These are phyloP conservation scores for Daldinia sp. DNA, from an alignment of 2,329 filamentous ascomycete species.

Conservation along the genomic window DNA sequence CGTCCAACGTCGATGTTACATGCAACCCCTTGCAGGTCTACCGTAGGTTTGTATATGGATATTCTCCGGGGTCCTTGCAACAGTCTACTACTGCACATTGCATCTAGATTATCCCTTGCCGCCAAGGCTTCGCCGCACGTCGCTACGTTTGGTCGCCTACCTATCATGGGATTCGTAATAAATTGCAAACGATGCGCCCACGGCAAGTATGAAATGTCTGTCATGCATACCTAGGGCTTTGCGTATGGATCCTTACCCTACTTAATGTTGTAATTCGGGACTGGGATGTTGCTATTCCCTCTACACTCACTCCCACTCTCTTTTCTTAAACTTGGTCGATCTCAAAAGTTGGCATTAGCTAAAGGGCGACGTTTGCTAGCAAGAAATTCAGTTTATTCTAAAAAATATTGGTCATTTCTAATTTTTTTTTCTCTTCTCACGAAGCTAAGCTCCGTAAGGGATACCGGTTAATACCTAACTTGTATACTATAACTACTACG, in stretches of 20 bases:
- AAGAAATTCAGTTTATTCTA: conserved; percentile 15
- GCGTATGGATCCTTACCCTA: not conserved
- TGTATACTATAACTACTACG: not conserved
- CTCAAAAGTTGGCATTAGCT: conserved; percentile 31
- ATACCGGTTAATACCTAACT: conserved; percentile 1
- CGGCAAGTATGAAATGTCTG: not conserved
- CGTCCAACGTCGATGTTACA: conserved; percentile 28
- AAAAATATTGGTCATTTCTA: conserved; percentile 1
- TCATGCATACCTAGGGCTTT: not conserved
- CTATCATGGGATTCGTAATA: conserved; percentile 16
- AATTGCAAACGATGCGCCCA: conserved; percentile 13
- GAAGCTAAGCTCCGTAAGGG: conserved; percentile 14
- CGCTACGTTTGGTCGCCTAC: conserved; percentile 5
- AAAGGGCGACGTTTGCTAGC: not conserved
- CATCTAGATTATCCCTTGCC: conserved; percentile 37
- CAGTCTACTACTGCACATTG: conserved; percentile 20
- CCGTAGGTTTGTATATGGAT: conserved; percentile 13
- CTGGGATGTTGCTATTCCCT: conserved; percentile 29
- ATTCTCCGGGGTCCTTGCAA: conserved; percentile 29
- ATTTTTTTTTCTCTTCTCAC: conserved; percentile 1
- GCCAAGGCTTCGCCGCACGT: conserved; percentile 27
- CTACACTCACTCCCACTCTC: conserved; percentile 4
- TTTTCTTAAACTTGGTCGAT: not conserved
- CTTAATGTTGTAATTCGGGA: conserved; percentile 21
- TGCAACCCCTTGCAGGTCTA: conserved; percentile 33